These are phyloP conservation scores for Fusarium euwallaceae DNA, from an alignment of 2,329 filamentous ascomycete species.

Conservation along the genomic window DNA sequence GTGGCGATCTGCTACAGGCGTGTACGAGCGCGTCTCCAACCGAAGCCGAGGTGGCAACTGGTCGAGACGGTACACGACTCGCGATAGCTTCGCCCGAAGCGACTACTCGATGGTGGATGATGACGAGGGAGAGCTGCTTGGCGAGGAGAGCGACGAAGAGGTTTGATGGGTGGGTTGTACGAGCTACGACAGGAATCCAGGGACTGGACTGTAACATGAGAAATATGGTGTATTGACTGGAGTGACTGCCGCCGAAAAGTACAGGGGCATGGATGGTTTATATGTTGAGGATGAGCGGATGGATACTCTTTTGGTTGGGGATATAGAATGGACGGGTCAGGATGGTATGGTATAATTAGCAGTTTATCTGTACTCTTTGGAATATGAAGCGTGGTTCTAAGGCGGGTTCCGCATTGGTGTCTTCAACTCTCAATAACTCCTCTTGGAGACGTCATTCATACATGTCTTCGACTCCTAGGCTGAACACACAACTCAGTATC, in stretches of 20 bases:
- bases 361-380: constrained; percentile 14
- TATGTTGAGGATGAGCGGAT: constrained; percentile 16
- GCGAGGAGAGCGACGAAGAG: constrained; percentile 94
- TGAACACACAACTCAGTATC: neutral
- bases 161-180: constrained; percentile 56
- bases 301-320: constrained; percentile 4
- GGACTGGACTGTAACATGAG: constrained; percentile 22
- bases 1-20: constrained; percentile 73
- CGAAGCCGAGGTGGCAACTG: constrained; percentile 62
- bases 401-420: neutral
- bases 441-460: too few species aligned
- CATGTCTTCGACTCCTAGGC: neutral
- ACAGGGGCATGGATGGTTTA: neutral
- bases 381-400: constrained; percentile 19
- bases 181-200: constrained; percentile 29
- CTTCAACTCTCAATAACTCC: too few species aligned
- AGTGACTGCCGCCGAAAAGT: neutral
- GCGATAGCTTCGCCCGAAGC: constrained; percentile 90
- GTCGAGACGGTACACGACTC: constrained; percentile 83
- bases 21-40: constrained; percentile 65
- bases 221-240: constrained; percentile 27
- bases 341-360: constrained; percentile 24
- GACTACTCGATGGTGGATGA: constrained; percentile 92
- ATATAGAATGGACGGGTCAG: constrained; percentile 29
- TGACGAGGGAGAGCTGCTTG: constrained; percentile 93